A percentile compares a stretch with the other conserved stretches of the same genome.
phyloP scores from a whole-genome alignment of 2,329 filamentous ascomycete species.

The Escovopsis weberi region DNA sequence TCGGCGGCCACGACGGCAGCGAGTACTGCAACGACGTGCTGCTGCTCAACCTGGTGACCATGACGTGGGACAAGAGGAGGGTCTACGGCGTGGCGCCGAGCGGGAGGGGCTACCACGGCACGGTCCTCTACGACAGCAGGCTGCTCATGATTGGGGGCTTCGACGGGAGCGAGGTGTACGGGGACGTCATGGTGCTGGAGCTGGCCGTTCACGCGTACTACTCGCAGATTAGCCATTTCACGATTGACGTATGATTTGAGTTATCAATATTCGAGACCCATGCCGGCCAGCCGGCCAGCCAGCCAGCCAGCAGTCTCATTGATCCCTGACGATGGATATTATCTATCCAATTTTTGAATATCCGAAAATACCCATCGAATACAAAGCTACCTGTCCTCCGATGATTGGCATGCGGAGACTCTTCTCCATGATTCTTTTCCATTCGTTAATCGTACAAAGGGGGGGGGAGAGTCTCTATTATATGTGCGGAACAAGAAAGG shows the following conservation, averaged over 20 bases:
- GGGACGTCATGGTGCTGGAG: conserved; percentile 52
- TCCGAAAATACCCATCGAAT: too few species aligned
- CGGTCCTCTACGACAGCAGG: conserved; percentile 50
- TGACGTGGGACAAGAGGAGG: conserved; percentile 56
- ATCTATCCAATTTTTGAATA: too few species aligned
- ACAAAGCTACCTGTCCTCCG: too few species aligned
- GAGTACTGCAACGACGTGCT: conserved; percentile 58
- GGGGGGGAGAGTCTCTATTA: not conserved
- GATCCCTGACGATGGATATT: too few species aligned
- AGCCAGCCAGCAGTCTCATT: too few species aligned
- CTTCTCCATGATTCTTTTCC: too few species aligned
- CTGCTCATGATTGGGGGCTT: conserved; percentile 52
- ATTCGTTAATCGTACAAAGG: too few species aligned
- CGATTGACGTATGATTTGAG: conserved; percentile 42
- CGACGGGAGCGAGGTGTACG: conserved; percentile 53
- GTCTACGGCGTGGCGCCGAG: conserved; percentile 49
- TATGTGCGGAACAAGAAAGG: not conserved
- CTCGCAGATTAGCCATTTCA: conserved; percentile 60
- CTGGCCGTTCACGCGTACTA: conserved; percentile 58
- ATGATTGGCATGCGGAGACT: too few species aligned
- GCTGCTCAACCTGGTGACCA: conserved; percentile 54
- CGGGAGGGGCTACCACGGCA: conserved; percentile 52
- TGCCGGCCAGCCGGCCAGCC: too few species aligned
- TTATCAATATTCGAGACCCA: not conserved
- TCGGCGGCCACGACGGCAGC: conserved; percentile 55